Percentiles rank a stretch among this genome's conserved stretches.
These are phyloP conservation scores for Scolecobasidium constrictum DNA, from an alignment of 2,329 filamentous ascomycete genomes.

Conservation along the genomic window DNA sequence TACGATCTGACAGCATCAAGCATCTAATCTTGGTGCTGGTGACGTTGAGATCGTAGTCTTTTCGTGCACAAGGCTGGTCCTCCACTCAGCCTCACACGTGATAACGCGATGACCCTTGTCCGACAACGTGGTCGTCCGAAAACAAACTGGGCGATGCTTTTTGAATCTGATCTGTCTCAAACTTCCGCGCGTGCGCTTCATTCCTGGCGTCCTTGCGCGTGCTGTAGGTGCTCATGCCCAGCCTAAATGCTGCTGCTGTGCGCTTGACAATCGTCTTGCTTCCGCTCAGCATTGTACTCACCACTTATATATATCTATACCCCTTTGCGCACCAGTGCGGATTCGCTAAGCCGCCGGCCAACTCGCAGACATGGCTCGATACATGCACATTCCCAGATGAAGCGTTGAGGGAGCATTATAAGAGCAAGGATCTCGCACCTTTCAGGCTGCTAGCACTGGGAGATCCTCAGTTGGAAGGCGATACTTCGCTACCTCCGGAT, in stretches of 20 bases:
- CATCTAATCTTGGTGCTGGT: no score
- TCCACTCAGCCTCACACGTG: no score
- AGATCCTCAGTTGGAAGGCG: constrained; percentile 89
- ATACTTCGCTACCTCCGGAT: constrained; percentile 61
- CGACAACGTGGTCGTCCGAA: no score
- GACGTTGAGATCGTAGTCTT: no score
- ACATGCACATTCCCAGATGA: constrained; percentile 1
- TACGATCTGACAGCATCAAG: no score
- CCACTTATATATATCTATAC: constrained; percentile 78
- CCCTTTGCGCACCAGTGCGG: constrained; percentile 69
- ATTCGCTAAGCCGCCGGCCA: constrained; percentile 47
- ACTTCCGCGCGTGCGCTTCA: no score
- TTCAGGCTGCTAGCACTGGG: constrained; percentile 82
- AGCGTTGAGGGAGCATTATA: constrained; percentile 26
- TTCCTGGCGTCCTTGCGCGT: no score
- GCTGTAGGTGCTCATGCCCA: not conserved
- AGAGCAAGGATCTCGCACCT: constrained; percentile 41
- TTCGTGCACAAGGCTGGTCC: no score
- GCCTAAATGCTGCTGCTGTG: not conserved
- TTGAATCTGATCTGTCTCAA: no score
- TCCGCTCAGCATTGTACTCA: constrained; percentile 58
- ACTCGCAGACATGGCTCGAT: constrained; percentile 4
- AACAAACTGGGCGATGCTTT: no score
- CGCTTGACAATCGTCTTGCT: constrained; percentile 40
- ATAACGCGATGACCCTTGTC: no score